phyloP scores from a whole-genome alignment of 2,329 filamentous ascomycete genomes.

The Fusarium concolor region DNA sequence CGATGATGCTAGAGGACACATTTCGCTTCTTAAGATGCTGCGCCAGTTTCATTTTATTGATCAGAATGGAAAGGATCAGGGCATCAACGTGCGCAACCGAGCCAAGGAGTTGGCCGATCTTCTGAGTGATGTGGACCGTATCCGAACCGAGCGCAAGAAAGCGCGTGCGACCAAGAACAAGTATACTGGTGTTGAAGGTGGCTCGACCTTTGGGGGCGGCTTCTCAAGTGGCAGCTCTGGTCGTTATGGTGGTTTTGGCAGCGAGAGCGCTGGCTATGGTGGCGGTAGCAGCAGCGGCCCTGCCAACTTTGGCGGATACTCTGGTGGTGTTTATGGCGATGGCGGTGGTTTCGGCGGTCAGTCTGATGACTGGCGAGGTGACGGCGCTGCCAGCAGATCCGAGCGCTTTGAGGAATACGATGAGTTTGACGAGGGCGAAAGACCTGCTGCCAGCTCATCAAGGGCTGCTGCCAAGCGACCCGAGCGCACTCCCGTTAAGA shows the following conservation, averaged over 20 bases:
- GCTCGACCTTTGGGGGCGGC: slow-evolving; percentile 70
- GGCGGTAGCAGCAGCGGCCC: slow-evolving; percentile 36
- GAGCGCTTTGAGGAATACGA: slow-evolving; percentile 97
- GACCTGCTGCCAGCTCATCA: slow-evolving; percentile 59
- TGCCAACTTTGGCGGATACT: slow-evolving; percentile 68
- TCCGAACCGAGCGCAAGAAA: slow-evolving; percentile 87
- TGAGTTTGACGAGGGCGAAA: slow-evolving; percentile 84
- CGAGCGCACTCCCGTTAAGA: slow-evolving; percentile 51
- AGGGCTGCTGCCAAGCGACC: slow-evolving; percentile 54
- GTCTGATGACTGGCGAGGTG: slow-evolving; percentile 73
- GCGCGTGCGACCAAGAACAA: slow-evolving; percentile 90
- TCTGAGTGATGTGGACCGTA: slow-evolving; percentile 90
- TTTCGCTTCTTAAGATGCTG: slow-evolving; percentile 97
- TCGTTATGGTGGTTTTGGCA: slow-evolving; percentile 92
- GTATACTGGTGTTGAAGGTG: slow-evolving; percentile 93
- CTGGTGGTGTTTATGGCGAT: slow-evolving; percentile 89
- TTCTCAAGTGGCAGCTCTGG: slow-evolving; percentile 62
- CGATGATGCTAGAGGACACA: slow-evolving; percentile 94
- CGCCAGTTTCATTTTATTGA: slow-evolving; percentile 98
- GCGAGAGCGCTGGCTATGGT: slow-evolving; percentile 80
- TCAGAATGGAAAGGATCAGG: slow-evolving; percentile 96
- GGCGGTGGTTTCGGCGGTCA: slow-evolving; percentile 92
- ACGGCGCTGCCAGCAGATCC: slow-evolving; percentile 64
- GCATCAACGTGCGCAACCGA: slow-evolving; percentile 95
- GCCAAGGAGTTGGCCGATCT: slow-evolving; percentile 96